Evolutionary conservation across 2,329 filamentous ascomycete species (phyloP), one percentile per base, ranked within the genome.

Genomic region (Bipolaris cookei): DNA sequence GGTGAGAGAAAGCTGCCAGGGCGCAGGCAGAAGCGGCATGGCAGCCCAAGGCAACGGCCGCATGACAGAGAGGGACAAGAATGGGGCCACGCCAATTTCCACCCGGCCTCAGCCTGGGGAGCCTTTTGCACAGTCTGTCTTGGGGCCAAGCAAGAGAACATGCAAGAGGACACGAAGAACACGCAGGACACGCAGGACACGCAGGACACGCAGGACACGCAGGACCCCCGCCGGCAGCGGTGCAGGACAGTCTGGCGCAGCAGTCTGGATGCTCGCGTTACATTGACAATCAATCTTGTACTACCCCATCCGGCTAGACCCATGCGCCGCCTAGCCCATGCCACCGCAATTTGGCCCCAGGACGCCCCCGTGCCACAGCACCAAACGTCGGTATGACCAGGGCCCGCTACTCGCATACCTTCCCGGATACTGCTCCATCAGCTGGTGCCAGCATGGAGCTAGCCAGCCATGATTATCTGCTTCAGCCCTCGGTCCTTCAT

Each of bases 271-370:
- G 56, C 50, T 55, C 41, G 11, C 56, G 46, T 56, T 51, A 59
- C 58, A 64, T 66, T 54, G 56, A 48, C 25, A 60, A 45, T 50
- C 58, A 63, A 54, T 63, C 56, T 57, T 46, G 52, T 49, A 54
- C 48, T 54, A 55, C 60, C 62, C 30, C 46, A 60, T 59, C n/a
- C 37, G 59, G 63, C 54, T 68, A 67, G 64, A 55, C 54, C 50
- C 34, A 38, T 25, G 49, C 44, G 38, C 54, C 53, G 51, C 41
- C 47, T 30, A 47, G 52, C 61, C 61, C 61, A 63, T 62, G 54
- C 59, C 61, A 64, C 64, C 56, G 61, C 59, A 54, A 62, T 59
- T 66, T 61, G 56, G 60, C 57, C 65, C 66, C 61, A 58, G 42
- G 49, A 65, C 59, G 44, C 54, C 56, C 55, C 56, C 62, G 64